Evolutionary conservation across 2,329 filamentous ascomycete genomes (phyloP).

Genomic region (Monascus ruber): DNA sequence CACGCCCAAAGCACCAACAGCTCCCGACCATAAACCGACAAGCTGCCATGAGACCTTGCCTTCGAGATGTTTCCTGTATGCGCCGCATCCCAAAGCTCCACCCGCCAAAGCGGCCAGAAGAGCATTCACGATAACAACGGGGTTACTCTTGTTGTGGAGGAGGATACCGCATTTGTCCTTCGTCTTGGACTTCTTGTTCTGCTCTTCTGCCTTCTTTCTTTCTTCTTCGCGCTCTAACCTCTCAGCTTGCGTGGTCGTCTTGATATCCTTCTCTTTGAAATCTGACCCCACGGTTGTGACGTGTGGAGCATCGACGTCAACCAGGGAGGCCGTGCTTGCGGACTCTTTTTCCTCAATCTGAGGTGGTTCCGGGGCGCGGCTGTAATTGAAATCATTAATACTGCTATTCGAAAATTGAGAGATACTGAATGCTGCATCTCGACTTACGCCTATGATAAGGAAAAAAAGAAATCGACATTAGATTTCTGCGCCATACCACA

Average conservation of each 20-base stretch:
- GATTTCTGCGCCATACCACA: too few species aligned
- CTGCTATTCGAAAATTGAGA: background rate
- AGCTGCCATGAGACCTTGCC: conserved; percentile 37
- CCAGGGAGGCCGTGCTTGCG: conserved; percentile 31
- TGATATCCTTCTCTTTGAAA: conserved; percentile 30
- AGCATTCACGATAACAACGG: conserved; percentile 37
- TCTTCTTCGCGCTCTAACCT: conserved; percentile 31
- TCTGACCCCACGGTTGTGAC: conserved; percentile 31
- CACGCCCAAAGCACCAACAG: conserved; percentile 32
- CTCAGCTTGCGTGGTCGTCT: conserved; percentile 37
- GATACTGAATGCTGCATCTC: background rate
- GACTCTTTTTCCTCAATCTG: conserved; percentile 28
- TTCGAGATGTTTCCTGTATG: conserved; percentile 34
- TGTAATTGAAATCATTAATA: conserved; percentile 9
- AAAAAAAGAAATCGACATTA: too few species aligned
- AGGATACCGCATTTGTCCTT: conserved; percentile 16
- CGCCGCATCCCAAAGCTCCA: conserved; percentile 35
- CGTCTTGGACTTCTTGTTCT: conserved; percentile 21
- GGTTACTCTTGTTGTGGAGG: conserved; percentile 33
- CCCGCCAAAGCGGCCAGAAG: conserved; percentile 29
- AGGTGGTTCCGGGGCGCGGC: conserved; percentile 31
- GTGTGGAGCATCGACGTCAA: conserved; percentile 39
- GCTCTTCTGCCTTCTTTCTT: conserved; percentile 12
- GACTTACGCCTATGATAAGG: conserved; percentile 25
- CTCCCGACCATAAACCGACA: conserved; percentile 31